Conservation (phyloP, 495 filamentous ascomycete genomes). For the Amniculicola lignicola region DNA sequence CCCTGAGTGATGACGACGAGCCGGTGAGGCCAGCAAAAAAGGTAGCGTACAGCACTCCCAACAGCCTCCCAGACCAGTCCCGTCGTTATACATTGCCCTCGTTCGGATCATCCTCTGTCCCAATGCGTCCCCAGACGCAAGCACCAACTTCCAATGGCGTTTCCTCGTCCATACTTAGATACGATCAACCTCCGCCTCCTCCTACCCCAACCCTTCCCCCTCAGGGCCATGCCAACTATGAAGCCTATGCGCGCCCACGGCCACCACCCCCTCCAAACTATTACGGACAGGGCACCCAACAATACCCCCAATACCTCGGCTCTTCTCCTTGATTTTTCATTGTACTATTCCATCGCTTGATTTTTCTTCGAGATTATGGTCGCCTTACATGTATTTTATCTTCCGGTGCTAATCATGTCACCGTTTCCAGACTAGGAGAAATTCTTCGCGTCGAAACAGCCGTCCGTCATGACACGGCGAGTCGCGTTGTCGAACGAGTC, state of each 20-base stretch:
- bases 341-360: no score
- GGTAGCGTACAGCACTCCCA: conserved; percentile 35
- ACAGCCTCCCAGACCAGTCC: conserved; percentile 27
- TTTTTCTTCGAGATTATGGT: no score
- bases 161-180: conserved; percentile 7
- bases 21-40: conserved; percentile 31
- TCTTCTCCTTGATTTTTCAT: conserved; percentile 9
- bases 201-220: neutral
- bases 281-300: conserved; percentile 8
- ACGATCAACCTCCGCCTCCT: neutral
- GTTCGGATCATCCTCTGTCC: conserved; percentile 8
- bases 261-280: conserved; percentile 15
- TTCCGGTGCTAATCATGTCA: no score
- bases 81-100: conserved; percentile 14
- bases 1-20: conserved; percentile 33
- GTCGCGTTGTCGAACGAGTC: no score
- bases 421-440: no score
- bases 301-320: conserved; percentile 10
- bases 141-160: conserved; percentile 3
- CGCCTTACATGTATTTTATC: no score
- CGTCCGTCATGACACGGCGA: no score
- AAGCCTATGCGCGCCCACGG: conserved; percentile 5
- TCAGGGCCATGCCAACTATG: no score
- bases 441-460: no score
- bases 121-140: conserved; percentile 10